Evolutionary conservation across 345 rosid species (phyloP), one percentile per base, ranked within the genome.

Genomic region (Eucalyptus curtisii): DNA sequence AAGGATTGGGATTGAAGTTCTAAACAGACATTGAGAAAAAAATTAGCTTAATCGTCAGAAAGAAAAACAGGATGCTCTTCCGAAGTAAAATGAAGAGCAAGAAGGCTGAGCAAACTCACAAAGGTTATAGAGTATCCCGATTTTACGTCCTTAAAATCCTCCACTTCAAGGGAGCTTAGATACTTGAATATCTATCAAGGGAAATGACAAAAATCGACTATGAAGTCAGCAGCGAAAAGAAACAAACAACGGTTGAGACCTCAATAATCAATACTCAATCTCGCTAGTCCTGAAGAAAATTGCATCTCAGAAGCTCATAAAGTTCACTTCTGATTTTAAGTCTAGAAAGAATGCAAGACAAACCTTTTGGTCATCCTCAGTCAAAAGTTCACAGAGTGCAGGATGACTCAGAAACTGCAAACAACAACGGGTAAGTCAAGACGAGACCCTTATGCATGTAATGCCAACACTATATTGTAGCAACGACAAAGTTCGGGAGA

Each of bases 321-420:
- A 76, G 37, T 37, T 76, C 82, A 37, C 45, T 76, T 76, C 82
- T 37, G 82, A 37, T 76, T 12, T 52, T 15, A 40, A 68, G 88
- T 49, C 40, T 40, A 20, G 71, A 24, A 19, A n/a, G 50, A 40
- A 44, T 87, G 42, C 10, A 81, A 68, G 86, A 87, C 86, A 59
- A 91, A 97, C 99, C 98, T 97, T 95, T 86, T 97, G 98, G 91
- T 97, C 99, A 90, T 96, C 99, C 88, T 96, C 99, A 17, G 91
- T 94, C 94, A 97, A 91, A 76, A 97, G 97, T 27, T 93, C 92
- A 89, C 95, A 93, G 86, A 97, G 94, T 15, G 95, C 98, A 88
- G 98, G 99, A 90, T 97, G 99, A 90, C 98, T 96, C 92, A 95
- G 64, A 86, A 97, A 96, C 99, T 97, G 93, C 92, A 95, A 85